These are phyloP conservation scores for Miamiensis avidus DNA, from an alignment of 169 alveolate genomes.

Conservation along the genomic window DNA sequence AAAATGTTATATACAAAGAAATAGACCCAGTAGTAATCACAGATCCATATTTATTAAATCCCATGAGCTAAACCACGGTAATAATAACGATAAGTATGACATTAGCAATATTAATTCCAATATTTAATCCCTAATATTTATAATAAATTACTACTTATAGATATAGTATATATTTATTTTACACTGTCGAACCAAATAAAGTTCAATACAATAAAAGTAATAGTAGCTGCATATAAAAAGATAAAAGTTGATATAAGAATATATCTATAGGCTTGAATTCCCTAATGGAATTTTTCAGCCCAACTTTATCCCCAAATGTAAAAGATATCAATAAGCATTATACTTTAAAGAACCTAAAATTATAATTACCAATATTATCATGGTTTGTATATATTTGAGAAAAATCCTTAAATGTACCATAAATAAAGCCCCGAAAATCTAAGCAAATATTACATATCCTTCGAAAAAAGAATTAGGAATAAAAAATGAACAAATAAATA, in stretches of 20 bases:
- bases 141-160: no score
- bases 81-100: neutral
- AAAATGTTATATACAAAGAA: neutral
- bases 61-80: neutral
- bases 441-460: conserved; percentile 43
- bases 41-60: neutral
- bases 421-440: neutral
- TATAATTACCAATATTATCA: conserved; percentile 6
- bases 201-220: no score
- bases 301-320: conserved; percentile 30
- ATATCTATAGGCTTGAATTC: neutral
- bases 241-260: neutral
- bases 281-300: neutral
- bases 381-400: no score
- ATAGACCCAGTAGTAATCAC: neutral
- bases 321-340: conserved; percentile 33
- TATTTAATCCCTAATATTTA: neutral
- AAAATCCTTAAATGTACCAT: neutral
- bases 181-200: neutral
- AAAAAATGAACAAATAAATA: conserved; percentile 23
- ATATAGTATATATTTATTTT: no score
- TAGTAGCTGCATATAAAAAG: neutral
- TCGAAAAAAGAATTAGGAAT: conserved; percentile 23
- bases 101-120: no score
- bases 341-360: conserved; percentile 15